Evolutionary conservation across 306 rosid species (phyloP).

Genomic region (Castanopsis chinensis): DNA sequence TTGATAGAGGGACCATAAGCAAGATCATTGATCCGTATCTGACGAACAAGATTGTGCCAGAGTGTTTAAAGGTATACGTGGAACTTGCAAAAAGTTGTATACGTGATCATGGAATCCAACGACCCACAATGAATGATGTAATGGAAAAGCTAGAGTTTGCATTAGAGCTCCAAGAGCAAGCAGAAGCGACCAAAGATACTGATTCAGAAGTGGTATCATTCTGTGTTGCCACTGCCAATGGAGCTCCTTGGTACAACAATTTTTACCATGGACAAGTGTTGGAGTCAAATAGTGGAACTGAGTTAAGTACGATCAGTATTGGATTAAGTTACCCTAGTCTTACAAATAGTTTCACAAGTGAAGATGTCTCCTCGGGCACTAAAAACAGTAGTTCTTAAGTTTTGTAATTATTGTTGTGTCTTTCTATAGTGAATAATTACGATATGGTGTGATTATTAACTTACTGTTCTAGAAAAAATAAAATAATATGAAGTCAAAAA

Average conservation of each 20-base stretch:
- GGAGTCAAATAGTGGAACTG: not conserved
- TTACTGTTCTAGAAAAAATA: no score
- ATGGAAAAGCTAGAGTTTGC: conserved; percentile 56
- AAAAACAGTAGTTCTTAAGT: not conserved
- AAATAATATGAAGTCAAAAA: no score
- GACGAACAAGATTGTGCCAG: conserved; percentile 15
- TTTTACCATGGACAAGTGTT: not conserved
- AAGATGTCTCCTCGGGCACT: not conserved
- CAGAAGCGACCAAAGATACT: not conserved
- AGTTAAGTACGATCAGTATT: not conserved
- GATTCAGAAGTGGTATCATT: not conserved
- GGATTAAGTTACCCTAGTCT: not conserved
- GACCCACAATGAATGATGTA: conserved; percentile 70
- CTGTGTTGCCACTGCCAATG: not conserved
- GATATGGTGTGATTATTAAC: no score
- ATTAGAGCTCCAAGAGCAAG: conserved; percentile 39
- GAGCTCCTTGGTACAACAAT: not conserved
- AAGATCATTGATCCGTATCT: conserved; percentile 37
- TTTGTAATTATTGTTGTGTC: not conserved
- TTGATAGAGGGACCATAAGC: conserved; percentile 14
- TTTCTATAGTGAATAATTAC: not conserved
- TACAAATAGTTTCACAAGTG: not conserved
- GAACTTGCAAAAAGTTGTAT: conserved; percentile 49
- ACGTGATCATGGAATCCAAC: conserved; percentile 39
- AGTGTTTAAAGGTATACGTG: conserved; percentile 36